phyloP scores from a whole-genome alignment of 2,329 filamentous ascomycete species.

The Sphaerulina vaccinii region DNA sequence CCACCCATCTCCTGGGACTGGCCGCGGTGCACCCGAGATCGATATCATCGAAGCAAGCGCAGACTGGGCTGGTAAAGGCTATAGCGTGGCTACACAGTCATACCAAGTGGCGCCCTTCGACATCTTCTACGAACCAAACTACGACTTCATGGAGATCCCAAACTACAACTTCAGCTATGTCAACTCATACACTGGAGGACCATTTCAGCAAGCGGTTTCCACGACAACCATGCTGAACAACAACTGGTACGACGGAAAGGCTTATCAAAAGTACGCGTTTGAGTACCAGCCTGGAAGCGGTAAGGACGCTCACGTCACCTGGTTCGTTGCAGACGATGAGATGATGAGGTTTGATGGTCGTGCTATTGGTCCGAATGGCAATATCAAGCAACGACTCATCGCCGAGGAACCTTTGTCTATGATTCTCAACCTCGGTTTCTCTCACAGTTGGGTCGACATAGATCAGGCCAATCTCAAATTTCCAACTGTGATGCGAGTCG shows the following conservation, averaged over 20 bases:
- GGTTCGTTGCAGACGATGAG: conserved; percentile 53
- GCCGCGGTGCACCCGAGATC: conserved; percentile 51
- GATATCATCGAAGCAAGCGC: conserved; percentile 51
- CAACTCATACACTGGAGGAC: conserved; percentile 55
- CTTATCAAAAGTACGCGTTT: conserved; percentile 57
- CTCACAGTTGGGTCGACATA: conserved; percentile 51
- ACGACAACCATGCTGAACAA: conserved; percentile 56
- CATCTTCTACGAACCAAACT: conserved; percentile 53
- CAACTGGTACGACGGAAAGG: conserved; percentile 54
- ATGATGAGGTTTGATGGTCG: conserved; percentile 54
- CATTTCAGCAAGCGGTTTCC: conserved; percentile 58
- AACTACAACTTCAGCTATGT: conserved; percentile 49
- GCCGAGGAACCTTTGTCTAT: conserved; percentile 56
- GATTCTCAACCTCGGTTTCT: conserved; percentile 55
- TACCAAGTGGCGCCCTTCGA: conserved; percentile 53
- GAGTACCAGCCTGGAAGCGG: conserved; percentile 54
- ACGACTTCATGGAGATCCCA: conserved; percentile 53
- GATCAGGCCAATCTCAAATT: conserved; percentile 48
- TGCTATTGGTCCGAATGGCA: conserved; percentile 55
- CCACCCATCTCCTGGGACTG: conserved; percentile 49
- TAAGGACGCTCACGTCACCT: conserved; percentile 49
- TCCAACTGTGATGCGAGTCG: conserved; percentile 54
- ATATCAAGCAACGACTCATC: conserved; percentile 50
- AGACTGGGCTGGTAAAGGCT: conserved; percentile 41
- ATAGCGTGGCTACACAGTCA: conserved; percentile 50